phyloP scores from a whole-genome alignment of 371 early-diverging fungal species.

The Thermomucor indicae-seudaticae region DNA sequence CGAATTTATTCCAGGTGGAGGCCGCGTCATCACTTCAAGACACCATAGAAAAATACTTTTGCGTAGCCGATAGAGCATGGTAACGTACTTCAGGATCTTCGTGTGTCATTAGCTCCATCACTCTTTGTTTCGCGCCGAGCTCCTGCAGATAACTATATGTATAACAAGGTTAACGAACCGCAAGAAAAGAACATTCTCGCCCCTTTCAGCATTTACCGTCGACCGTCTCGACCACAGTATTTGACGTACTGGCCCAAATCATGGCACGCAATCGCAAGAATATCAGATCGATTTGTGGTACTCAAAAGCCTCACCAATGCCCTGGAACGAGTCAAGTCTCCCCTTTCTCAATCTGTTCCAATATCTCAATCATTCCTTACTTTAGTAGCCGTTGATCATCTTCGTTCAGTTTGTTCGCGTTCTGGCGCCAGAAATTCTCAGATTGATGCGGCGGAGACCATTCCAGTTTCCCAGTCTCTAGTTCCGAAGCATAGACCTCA shows the following conservation, averaged over 20 bases:
- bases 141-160: conserved; percentile 71
- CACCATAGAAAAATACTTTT: too few relatives aligned
- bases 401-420: conserved; percentile 76
- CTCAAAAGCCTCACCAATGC: conserved; percentile 64
- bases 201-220: conserved; percentile 50
- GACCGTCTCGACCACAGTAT: conserved; percentile 71
- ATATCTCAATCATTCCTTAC: too few relatives aligned
- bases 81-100: conserved; percentile 84
- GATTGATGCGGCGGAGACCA: conserved; percentile 93
- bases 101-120: conserved; percentile 94
- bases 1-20: too few relatives aligned
- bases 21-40: too few relatives aligned
- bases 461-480: conserved; percentile 81
- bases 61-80: conserved; percentile 86
- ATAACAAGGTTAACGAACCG: neutral
- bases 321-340: conserved; percentile 23
- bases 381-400: conserved; percentile 69
- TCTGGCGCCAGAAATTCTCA: conserved; percentile 91
- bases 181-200: neutral
- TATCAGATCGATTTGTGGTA: conserved; percentile 58
- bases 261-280: conserved; percentile 85
- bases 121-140: conserved; percentile 86
- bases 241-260: conserved; percentile 95
- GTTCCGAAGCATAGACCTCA: conserved; percentile 91
- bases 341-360: too few relatives aligned